Conservation (phyloP, 1,284 basidiomycete genomes). For the Laetiporus sulphureus region DNA sequence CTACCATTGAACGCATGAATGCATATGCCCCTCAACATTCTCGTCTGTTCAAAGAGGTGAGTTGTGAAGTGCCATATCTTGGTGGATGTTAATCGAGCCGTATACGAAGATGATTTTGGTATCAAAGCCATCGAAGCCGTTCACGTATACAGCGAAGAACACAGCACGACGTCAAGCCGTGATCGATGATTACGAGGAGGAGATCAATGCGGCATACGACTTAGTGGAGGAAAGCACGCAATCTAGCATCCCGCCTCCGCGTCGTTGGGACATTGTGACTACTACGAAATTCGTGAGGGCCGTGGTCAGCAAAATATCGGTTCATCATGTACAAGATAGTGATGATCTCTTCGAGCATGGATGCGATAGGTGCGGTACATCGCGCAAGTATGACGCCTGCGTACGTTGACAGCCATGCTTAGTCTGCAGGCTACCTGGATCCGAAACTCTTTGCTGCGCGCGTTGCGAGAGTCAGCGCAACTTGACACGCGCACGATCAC, state of each 20-base stretch:
- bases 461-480: constrained; percentile 14
- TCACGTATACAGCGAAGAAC: constrained; percentile 25
- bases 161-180: constrained; percentile 19
- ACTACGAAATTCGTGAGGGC: constrained; percentile 22
- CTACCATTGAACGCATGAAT: constrained; percentile 27
- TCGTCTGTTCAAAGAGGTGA: constrained; percentile 29
- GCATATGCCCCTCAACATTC: constrained; percentile 28
- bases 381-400: neutral
- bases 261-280: constrained; percentile 19
- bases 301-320: constrained; percentile 22
- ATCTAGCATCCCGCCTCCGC: constrained; percentile 16
- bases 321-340: constrained; percentile 20
- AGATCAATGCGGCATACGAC: constrained; percentile 22
- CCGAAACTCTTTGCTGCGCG: constrained; percentile 30
- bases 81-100: neutral
- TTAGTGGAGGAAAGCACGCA: constrained; percentile 18
- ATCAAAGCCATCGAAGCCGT: constrained; percentile 20
- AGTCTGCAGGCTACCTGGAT: constrained; percentile 36
- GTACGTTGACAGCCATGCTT: neutral
- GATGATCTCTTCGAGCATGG: constrained; percentile 37
- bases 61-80: neutral
- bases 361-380: constrained; percentile 32
- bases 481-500: neutral
- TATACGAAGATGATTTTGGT: constrained; percentile 24
- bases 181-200: constrained; percentile 21